phyloP scores from a whole-genome alignment of 2,329 filamentous ascomycete species.

The Colletotrichum liaoningense region DNA sequence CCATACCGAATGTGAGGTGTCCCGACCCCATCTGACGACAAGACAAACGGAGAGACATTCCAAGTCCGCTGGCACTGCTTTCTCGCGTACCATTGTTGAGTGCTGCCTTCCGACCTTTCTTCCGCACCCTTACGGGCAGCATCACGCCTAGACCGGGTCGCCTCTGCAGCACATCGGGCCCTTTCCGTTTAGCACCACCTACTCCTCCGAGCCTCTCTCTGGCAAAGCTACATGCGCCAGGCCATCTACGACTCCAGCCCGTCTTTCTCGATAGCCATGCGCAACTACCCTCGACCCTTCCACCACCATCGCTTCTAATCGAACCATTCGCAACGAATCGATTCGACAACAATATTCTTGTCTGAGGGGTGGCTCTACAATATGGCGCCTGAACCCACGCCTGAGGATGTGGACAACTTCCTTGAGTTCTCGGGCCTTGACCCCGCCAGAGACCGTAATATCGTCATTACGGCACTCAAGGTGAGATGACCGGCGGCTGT shows the following conservation, averaged over 20 bases:
- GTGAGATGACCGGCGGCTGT: conserved; percentile 39
- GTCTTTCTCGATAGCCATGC: conserved; percentile 13
- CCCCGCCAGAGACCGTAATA: conserved; percentile 48
- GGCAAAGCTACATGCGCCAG: conserved; percentile 26
- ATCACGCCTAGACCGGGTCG: neutral
- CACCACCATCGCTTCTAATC: neutral
- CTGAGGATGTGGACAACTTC: conserved; percentile 51
- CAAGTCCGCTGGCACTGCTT: neutral
- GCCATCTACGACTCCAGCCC: neutral
- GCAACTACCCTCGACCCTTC: neutral
- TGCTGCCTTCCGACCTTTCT: neutral
- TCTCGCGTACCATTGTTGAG: neutral
- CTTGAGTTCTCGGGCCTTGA: conserved; percentile 55
- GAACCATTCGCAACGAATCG: conserved; percentile 1
- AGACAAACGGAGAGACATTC: conserved; percentile 10
- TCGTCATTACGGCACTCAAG: conserved; percentile 56
- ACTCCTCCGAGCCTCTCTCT: conserved; percentile 1
- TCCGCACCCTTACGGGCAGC: neutral
- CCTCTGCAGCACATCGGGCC: neutral
- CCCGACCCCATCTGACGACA: conserved; percentile 10
- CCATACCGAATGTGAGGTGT: conserved; percentile 8
- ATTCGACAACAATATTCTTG: neutral
- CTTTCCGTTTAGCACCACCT: conserved; percentile 4
- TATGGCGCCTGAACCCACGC: conserved; percentile 47
- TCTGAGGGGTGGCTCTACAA: conserved; percentile 29